Percentiles rank a stretch among this genome's conserved stretches.
Conservation (phyloP, 306 rosid genomes). For the Parietaria judaica region DNA sequence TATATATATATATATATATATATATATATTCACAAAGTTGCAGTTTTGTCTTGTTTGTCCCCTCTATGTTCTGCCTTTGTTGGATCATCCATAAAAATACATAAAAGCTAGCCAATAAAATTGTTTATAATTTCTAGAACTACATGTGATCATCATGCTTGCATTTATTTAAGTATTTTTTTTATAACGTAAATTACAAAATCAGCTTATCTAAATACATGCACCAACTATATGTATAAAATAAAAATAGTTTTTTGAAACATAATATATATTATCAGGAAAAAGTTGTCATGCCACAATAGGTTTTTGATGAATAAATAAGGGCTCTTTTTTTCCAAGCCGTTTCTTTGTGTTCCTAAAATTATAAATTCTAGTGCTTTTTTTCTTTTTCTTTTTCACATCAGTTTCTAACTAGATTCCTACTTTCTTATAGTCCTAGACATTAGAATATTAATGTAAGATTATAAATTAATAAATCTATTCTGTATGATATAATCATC, state of each 20-base stretch:
- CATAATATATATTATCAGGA: not conserved
- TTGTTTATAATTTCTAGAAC: too few relatives aligned
- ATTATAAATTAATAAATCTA: too few relatives aligned
- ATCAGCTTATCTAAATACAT: not conserved
- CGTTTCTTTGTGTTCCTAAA: not conserved
- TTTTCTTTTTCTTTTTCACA: too few relatives aligned
- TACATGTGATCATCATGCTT: constrained; percentile 18
- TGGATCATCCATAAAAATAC: too few relatives aligned
- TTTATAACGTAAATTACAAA: not conserved
- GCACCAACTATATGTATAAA: too few relatives aligned
- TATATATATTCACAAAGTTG: constrained; percentile 2
- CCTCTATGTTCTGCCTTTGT: not conserved
- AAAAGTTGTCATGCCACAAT: too few relatives aligned
- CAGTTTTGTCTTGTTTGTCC: not conserved
- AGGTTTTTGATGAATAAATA: not conserved
- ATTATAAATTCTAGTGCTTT: too few relatives aligned
- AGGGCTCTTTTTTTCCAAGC: not conserved
- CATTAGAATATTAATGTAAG: too few relatives aligned
- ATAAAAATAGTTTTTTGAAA: too few relatives aligned
- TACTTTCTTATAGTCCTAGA: too few relatives aligned
- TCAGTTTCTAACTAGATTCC: too few relatives aligned
- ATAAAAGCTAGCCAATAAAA: not conserved
- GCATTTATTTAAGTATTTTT: not conserved
- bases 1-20: not conserved
- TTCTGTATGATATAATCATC: too few relatives aligned